A percentile compares a stretch with the other conserved stretches of the same genome.
These are phyloP conservation scores for Acidomyces sp. DNA, from an alignment of 495 filamentous ascomycete genomes.

Conservation along the genomic window DNA sequence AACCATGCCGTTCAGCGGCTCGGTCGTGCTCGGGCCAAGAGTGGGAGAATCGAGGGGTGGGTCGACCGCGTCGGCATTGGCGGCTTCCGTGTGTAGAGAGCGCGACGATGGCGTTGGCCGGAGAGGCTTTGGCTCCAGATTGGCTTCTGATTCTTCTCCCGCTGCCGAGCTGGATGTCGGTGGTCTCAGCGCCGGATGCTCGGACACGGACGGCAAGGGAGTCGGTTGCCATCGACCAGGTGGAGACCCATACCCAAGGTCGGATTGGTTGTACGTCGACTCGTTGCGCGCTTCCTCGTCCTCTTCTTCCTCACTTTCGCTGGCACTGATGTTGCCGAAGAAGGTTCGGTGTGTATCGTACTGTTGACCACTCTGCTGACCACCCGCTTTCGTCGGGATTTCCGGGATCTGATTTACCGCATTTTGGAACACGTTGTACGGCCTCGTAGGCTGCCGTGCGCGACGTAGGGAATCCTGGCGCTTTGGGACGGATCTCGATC, in stretches of 20 bases:
- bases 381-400: constrained; percentile 16
- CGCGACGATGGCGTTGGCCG: constrained; percentile 1
- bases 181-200: constrained; percentile 18
- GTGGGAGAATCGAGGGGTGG: constrained; percentile 58
- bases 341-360: constrained; percentile 23
- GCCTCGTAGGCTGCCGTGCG: constrained; percentile 5
- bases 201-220: constrained; percentile 16
- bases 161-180: constrained; percentile 10
- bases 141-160: constrained; percentile 2
- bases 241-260: constrained; percentile 5
- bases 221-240: constrained; percentile 15
- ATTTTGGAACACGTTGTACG: constrained; percentile 28
- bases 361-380: constrained; percentile 15
- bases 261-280: background rate
- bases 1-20: constrained; percentile 69
- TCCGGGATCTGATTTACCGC: constrained; percentile 26
- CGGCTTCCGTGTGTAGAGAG: constrained; percentile 2
- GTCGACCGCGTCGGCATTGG: background rate
- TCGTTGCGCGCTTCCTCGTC: constrained; percentile 3
- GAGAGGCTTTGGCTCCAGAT: constrained; percentile 4
- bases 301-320: constrained; percentile 23
- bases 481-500: constrained; percentile 5
- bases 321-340: constrained; percentile 21
- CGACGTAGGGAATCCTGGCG: background rate
- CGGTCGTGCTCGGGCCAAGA: constrained; percentile 43